phyloP scores from a whole-genome alignment of 2,329 filamentous ascomycete genomes.

The Alternaria brassicicola region DNA sequence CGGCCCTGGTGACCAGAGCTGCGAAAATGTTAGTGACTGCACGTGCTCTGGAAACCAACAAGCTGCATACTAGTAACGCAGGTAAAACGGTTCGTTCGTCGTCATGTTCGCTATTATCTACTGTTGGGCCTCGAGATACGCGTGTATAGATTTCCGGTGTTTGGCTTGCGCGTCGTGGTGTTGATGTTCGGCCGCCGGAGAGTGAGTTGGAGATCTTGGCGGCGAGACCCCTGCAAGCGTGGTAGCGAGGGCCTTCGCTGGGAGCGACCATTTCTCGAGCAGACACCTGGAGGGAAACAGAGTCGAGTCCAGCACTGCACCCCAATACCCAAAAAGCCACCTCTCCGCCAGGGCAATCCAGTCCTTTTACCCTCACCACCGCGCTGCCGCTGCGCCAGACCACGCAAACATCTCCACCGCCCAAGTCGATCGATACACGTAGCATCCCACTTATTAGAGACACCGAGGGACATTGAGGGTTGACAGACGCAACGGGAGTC shows the following conservation, averaged over 20 bases:
- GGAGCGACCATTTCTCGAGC: constrained; percentile 39
- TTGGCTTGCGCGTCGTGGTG: constrained; percentile 9
- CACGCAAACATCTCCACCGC: constrained; percentile 17
- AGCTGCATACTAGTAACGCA: constrained; percentile 88
- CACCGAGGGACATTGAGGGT: constrained; percentile 39
- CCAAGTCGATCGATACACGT: constrained; percentile 38
- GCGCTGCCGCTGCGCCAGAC: constrained; percentile 19
- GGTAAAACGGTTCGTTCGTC: constrained; percentile 84
- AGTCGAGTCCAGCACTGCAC: constrained; percentile 34
- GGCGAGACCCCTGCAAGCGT: constrained; percentile 31
- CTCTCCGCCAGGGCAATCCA: constrained; percentile 25
- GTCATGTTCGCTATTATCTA: constrained; percentile 60
- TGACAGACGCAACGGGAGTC: constrained; percentile 38
- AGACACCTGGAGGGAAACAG: constrained; percentile 46
- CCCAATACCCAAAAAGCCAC: constrained; percentile 23
- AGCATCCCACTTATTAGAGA: constrained; percentile 44
- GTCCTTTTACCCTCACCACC: constrained; percentile 11
- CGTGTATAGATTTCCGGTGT: background rate
- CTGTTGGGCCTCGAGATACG: background rate
- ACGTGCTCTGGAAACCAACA: constrained; percentile 14
- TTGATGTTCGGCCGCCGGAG: constrained; percentile 11
- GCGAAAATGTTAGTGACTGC: constrained; percentile 33
- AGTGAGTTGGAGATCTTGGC: constrained; percentile 31
- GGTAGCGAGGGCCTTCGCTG: constrained; percentile 32
- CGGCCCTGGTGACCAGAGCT: constrained; percentile 97